Evolutionary conservation across 345 rosid species (phyloP).

Genomic region (Populus deltoides): DNA sequence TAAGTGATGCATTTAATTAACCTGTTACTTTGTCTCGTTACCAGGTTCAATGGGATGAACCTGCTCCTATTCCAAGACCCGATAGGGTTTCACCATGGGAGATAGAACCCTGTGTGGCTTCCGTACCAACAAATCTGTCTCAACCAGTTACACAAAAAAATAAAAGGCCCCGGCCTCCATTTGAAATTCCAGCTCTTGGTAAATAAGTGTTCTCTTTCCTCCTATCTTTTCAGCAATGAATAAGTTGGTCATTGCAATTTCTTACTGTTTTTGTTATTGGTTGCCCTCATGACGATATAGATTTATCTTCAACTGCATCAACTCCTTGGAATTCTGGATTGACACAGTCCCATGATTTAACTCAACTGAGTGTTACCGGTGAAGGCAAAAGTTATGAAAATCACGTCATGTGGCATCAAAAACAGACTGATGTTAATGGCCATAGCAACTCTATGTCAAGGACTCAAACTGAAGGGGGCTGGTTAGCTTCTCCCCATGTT

Average conservation of each 20-base stretch:
- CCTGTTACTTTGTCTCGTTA: neutral
- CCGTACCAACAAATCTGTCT: slow-evolving; percentile 36
- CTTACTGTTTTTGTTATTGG: neutral
- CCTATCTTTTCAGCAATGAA: neutral
- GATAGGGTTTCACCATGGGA: slow-evolving; percentile 96
- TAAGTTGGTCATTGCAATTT: slow-evolving; percentile 13
- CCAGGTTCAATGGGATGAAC: slow-evolving; percentile 97
- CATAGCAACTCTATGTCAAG: slow-evolving; percentile 36
- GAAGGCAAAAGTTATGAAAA: slow-evolving; percentile 52
- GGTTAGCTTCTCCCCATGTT: slow-evolving; percentile 50
- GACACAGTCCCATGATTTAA: slow-evolving; percentile 52
- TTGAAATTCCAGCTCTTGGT: slow-evolving; percentile 53
- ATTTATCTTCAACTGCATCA: slow-evolving; percentile 46
- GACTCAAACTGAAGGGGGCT: slow-evolving; percentile 42
- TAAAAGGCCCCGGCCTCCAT: slow-evolving; percentile 67
- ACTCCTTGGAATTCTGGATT: slow-evolving; percentile 24
- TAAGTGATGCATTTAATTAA: neutral
- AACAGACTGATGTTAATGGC: slow-evolving; percentile 40
- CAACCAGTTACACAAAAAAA: slow-evolving; percentile 45
- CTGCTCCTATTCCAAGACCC: slow-evolving; percentile 74
- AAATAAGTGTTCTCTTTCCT: slow-evolving; percentile 5
- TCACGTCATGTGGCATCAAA: slow-evolving; percentile 43
- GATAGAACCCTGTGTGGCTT: slow-evolving; percentile 62
- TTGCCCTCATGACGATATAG: slow-evolving; percentile 12
- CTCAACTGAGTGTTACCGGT: slow-evolving; percentile 33